Evolutionary conservation across 306 rosid species (phyloP).

Genomic region (Acacia melanoxylon): DNA sequence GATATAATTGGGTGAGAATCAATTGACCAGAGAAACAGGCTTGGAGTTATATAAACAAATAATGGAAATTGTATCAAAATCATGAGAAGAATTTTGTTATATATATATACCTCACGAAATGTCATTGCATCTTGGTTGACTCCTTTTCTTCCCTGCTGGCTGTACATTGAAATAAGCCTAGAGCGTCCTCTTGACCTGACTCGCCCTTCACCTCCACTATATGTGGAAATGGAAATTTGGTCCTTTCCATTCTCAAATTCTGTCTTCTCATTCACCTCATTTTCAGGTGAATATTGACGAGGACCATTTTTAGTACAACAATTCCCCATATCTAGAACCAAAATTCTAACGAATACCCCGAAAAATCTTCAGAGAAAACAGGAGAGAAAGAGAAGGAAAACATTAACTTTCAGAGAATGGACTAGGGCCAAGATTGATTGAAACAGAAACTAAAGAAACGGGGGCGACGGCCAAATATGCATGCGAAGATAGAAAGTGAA

Average conservation of each 20-base stretch:
- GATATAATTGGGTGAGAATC: background rate
- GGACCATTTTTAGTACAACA: conserved; percentile 50
- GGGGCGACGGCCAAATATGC: background rate
- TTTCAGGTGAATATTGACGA: conserved; percentile 35
- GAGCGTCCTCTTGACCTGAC: conserved; percentile 61
- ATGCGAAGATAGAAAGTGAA: background rate
- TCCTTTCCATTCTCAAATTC: conserved; percentile 34
- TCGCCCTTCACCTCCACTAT: conserved; percentile 45
- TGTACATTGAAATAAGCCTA: conserved; percentile 57
- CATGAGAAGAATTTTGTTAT: background rate
- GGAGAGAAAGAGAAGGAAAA: conserved; percentile 15
- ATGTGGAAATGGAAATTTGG: conserved; percentile 24
- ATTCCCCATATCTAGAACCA: conserved; percentile 53
- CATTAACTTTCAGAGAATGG: background rate
- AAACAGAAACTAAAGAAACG: background rate
- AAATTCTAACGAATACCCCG: conserved; percentile 30
- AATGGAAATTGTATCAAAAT: background rate
- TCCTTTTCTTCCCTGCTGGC: conserved; percentile 82
- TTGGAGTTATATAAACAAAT: background rate
- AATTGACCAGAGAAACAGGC: background rate
- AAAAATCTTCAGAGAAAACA: conserved; percentile 18
- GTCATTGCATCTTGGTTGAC: conserved; percentile 91
- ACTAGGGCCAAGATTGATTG: background rate
- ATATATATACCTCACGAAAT: conserved; percentile 85
- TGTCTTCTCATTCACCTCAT: conserved; percentile 35